Percentiles rank a stretch among this genome's conserved stretches.
Evolutionary conservation across 495 filamentous ascomycete species (phyloP).

Genomic region (Friedmanniomyces simplex): DNA sequence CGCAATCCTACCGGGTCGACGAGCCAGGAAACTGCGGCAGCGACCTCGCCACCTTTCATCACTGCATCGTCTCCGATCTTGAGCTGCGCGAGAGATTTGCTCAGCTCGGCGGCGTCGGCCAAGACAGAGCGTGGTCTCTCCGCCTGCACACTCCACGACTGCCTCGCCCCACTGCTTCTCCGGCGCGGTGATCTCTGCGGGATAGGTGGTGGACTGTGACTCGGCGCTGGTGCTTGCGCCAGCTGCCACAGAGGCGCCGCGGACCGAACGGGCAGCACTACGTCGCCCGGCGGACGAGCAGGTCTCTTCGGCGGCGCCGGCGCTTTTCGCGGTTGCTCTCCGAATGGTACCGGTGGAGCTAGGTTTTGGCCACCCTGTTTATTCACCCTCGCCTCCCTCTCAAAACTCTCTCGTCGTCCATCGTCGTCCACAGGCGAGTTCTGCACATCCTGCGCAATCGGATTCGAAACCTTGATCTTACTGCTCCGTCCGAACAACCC

Average conservation of each 20-base stretch:
- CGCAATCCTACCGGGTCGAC: too few relatives aligned
- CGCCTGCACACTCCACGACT: neutral
- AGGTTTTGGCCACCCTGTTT: neutral
- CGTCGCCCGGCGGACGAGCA: neutral
- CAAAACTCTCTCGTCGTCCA: neutral
- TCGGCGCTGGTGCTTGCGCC: neutral
- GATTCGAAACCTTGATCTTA: neutral
- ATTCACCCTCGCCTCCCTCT: neutral
- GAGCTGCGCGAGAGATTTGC: neutral
- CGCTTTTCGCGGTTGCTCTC: slow-evolving; percentile 5
- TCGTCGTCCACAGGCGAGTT: neutral
- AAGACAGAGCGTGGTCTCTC: neutral
- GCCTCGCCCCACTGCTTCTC: neutral
- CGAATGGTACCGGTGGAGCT: neutral
- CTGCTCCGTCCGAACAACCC: neutral
- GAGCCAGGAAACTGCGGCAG: neutral
- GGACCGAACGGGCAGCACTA: neutral
- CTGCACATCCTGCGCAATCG: neutral
- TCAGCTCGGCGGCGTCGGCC: neutral
- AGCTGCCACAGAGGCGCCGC: neutral
- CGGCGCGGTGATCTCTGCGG: slow-evolving; percentile 2
- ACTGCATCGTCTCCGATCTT: neutral
- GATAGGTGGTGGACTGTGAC: slow-evolving; percentile 1
- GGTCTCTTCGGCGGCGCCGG: slow-evolving; percentile 9
- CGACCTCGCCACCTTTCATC: neutral